Percentiles rank a stretch among this genome's conserved stretches.
Evolutionary conservation across 1,284 basidiomycete genomes (phyloP).

Genomic region (Sphaerobolus stellatus): DNA sequence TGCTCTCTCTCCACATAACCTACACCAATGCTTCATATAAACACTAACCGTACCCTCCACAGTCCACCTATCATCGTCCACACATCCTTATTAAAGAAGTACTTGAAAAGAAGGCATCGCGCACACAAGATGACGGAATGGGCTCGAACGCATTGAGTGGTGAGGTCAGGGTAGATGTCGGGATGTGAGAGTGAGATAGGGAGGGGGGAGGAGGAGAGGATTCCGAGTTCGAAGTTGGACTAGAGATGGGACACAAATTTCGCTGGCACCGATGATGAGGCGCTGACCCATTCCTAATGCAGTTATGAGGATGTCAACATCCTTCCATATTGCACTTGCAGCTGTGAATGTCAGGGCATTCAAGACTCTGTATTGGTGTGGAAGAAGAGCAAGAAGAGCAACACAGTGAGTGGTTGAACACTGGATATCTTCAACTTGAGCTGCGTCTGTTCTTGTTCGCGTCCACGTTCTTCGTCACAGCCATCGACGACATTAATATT

Average conservation of each 20-base stretch:
- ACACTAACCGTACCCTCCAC: slow-evolving; percentile 57
- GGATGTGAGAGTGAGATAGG: too few relatives aligned
- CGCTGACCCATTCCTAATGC: slow-evolving; percentile 15
- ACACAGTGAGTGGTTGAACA: slow-evolving; percentile 62
- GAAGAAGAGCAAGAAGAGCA: slow-evolving; percentile 83
- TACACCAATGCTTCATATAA: slow-evolving; percentile 80
- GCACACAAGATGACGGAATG: slow-evolving; percentile 81
- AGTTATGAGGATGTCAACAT: background rate
- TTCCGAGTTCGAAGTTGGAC: too few relatives aligned
- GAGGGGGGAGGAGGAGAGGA: too few relatives aligned
- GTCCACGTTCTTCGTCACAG: too few relatives aligned
- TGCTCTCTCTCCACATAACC: slow-evolving; percentile 77
- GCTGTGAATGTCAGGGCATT: background rate
- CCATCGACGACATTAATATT: slow-evolving; percentile 43
- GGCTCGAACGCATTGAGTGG: too few relatives aligned
- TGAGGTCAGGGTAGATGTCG: too few relatives aligned
- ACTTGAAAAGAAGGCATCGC: slow-evolving; percentile 82
- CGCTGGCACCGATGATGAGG: slow-evolving; percentile 21
- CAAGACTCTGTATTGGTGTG: slow-evolving; percentile 78
- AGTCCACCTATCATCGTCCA: slow-evolving; percentile 75
- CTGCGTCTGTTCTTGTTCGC: too few relatives aligned
- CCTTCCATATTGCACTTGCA: background rate
- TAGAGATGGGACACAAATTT: background rate
- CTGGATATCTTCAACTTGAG: slow-evolving; percentile 49
- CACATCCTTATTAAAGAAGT: slow-evolving; percentile 81